Evolutionary conservation across 1,284 basidiomycete species (phyloP).

Genomic region (Leccinum subatratum): DNA sequence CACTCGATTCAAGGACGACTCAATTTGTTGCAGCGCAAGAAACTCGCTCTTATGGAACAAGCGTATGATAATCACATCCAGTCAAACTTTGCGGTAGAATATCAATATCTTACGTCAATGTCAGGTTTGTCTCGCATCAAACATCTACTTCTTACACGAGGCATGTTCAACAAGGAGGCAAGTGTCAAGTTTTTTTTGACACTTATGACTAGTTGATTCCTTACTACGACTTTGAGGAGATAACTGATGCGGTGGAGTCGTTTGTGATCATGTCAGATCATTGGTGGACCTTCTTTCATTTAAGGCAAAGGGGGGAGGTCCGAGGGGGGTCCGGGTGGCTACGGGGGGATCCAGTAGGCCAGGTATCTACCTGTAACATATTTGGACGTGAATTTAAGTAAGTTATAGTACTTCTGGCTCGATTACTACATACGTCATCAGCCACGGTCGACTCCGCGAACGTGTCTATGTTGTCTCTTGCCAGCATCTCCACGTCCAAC

Average conservation of each 20-base stretch:
- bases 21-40: conserved; percentile 95
- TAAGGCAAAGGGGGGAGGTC: no score
- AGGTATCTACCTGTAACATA: no score
- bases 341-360: no score
- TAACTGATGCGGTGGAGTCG: conserved; percentile 88
- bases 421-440: conserved; percentile 76
- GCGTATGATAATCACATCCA: conserved; percentile 93
- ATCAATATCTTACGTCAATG: conserved; percentile 6
- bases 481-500: conserved; percentile 12
- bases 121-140: conserved; percentile 90
- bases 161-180: conserved; percentile 94
- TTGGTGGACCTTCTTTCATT: conserved; percentile 9
- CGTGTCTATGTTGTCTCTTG: conserved; percentile 67
- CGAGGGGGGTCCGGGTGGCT: no score
- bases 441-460: conserved; percentile 93
- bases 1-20: conserved; percentile 96
- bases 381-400: no score
- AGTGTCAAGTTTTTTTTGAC: conserved; percentile 93
- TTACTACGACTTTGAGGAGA: conserved; percentile 98
- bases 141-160: conserved; percentile 86
- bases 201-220: conserved; percentile 97
- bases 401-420: no score
- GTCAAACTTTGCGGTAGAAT: conserved; percentile 14
- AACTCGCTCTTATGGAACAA: conserved; percentile 92
- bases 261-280: conserved; percentile 14